Base-by-base conservation (phyloP, 2,329 filamentous ascomycete species). In the Cercospora beticola region DNA sequence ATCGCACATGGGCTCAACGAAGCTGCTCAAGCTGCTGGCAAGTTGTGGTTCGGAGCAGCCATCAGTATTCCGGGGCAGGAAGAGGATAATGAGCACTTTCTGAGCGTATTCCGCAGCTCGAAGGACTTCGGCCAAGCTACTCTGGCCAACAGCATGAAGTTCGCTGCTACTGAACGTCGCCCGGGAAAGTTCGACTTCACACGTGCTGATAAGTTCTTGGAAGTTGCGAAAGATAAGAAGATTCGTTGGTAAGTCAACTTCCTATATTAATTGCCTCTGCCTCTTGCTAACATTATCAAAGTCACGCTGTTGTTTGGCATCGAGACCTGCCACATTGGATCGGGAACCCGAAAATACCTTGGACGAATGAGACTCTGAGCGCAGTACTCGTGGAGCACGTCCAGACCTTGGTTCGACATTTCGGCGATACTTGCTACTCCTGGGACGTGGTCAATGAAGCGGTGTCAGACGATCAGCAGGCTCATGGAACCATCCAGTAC, bases 71-170 rank as follows among this genome's bases (percentile, higher is more conserved):
- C 79, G 16, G 74, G 74, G 31, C 76, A 70, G 2, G 84, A 86
- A 70, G 76, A 87, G 40, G 81, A 79, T 56, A 86, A 91, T 77
- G 75, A 79, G 12, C 74, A 82, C 30, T 92, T 91, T 77, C 79
- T 83, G 18, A 77, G 79, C 21, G 86, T 89, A 69, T 80, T 89
- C 52, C 83, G 82, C 70, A 81, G 89, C 76, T 79, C 75, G 7
- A 79, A 81, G 58, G 87, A 90, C 74, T 91, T 90, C 73, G 89
- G 89, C 33, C 85, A 88, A 60, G 62, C 52, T 21, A 68, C 68
- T 12, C 78, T 79, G 0, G 79, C 80, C 67, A 81, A 81, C 67
- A 72, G 75, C 28, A 77, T 79, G 78, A 81, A 82, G 65, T 82
- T 79, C 78, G 79, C 81, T 33, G 73, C 75, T 5, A 82, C 76